Conservation (phyloP, 495 filamentous ascomycete species). For the Penicillium arizonense region DNA sequence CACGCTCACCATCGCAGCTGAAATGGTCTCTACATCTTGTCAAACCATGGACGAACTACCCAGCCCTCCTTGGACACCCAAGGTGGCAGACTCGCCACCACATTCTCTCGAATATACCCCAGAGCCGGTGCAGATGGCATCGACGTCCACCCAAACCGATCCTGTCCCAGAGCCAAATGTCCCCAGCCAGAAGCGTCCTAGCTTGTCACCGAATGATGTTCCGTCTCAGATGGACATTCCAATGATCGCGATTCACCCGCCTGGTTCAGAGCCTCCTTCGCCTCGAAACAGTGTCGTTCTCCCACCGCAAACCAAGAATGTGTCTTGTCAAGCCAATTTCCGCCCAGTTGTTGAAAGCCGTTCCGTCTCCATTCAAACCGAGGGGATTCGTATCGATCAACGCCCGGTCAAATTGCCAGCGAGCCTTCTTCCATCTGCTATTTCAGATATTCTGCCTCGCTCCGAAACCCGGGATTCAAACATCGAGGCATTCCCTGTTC, state of each 20-base stretch:
- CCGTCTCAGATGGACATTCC: conserved; percentile 47
- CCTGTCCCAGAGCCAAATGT: conserved; percentile 6
- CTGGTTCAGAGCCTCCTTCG: conserved; percentile 62
- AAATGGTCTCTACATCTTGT: conserved; percentile 69
- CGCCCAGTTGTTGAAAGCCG: conserved; percentile 32
- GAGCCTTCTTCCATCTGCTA: conserved; percentile 72
- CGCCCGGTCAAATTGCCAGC: conserved; percentile 70
- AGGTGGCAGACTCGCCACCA: conserved; percentile 35
- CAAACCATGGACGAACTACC: conserved; percentile 68
- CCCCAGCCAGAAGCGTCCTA: conserved; percentile 10
- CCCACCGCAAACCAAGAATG: conserved; percentile 63
- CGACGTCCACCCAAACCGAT: conserved; percentile 73
- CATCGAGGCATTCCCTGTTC: conserved; percentile 33
- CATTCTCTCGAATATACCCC: conserved; percentile 5
- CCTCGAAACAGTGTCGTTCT: conserved; percentile 58
- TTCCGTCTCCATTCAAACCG: conserved; percentile 75
- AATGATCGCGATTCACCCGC: conserved; percentile 65
- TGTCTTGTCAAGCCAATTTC: conserved; percentile 52
- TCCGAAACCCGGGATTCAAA: conserved; percentile 18
- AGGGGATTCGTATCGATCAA: conserved; percentile 77
- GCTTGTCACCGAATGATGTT: conserved; percentile 18
- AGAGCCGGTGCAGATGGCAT: conserved; percentile 37
- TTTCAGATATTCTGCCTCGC: conserved; percentile 37
- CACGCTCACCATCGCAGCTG: conserved; percentile 29
- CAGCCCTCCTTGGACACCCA: conserved; percentile 69